Conservation (phyloP, 768 basidiomycete species). For the Hygrophoropsis aurantiaca region DNA sequence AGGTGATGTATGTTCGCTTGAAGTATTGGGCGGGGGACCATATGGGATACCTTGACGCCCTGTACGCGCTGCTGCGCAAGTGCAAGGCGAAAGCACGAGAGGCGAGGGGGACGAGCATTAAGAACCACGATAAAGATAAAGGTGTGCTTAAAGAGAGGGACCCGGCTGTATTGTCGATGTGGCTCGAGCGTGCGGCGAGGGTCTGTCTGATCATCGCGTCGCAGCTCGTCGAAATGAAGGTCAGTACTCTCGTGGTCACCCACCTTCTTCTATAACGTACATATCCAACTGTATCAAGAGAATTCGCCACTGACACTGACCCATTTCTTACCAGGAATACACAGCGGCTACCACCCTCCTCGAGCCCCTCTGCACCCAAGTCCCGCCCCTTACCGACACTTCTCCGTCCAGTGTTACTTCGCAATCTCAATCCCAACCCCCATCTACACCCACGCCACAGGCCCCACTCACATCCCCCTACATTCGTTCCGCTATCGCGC, state of each 20-base stretch:
- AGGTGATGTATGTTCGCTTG: conserved; percentile 69
- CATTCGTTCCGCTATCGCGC: conserved; percentile 67
- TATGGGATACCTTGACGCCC: conserved; percentile 76
- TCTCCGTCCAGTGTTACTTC: too few species aligned
- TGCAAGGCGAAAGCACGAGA: conserved; percentile 55
- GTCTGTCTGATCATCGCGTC: conserved; percentile 79
- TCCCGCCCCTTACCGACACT: conserved; percentile 8
- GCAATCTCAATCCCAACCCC: too few species aligned
- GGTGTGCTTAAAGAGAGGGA: not conserved
- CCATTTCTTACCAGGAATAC: conserved; percentile 50
- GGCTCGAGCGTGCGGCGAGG: conserved; percentile 78
- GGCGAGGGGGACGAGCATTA: conserved; percentile 14
- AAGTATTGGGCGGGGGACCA: conserved; percentile 83
- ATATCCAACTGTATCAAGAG: too few species aligned
- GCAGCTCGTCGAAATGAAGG: conserved; percentile 85
- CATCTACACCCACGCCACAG: too few species aligned
- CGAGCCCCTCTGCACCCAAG: conserved; percentile 59
- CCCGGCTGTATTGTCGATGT: conserved; percentile 61
- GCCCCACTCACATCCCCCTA: conserved; percentile 43
- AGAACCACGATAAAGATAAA: conserved; percentile 9
- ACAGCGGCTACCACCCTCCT: conserved; percentile 67
- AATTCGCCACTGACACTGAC: too few species aligned
- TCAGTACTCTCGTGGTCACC: conserved; percentile 24
- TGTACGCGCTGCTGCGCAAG: conserved; percentile 58
- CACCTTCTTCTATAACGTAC: not conserved